A percentile compares a stretch with the other conserved stretches of the same genome.
These are phyloP conservation scores for Aspergillus brasiliensis DNA, from an alignment of 2,329 filamentous ascomycete genomes.

Conservation along the genomic window DNA sequence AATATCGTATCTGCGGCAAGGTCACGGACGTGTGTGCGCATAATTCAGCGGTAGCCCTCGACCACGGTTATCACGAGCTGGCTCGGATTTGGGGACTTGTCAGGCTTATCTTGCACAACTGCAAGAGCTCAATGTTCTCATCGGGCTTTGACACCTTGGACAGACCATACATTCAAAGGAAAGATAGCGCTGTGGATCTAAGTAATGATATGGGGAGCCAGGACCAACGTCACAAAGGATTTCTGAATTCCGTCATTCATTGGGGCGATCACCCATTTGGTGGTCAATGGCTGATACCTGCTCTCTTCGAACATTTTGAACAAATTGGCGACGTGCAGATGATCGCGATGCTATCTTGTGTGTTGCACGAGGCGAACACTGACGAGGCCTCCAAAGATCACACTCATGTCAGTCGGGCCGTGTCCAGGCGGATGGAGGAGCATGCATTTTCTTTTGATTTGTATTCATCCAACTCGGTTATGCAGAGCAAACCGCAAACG, in stretches of 20 bases:
- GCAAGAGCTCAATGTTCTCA: constrained; percentile 69
- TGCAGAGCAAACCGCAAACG: constrained; percentile 46
- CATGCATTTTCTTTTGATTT: constrained; percentile 52
- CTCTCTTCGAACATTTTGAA: constrained; percentile 63
- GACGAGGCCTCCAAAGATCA: constrained; percentile 35
- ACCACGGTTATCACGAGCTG: constrained; percentile 69
- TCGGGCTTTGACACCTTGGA: constrained; percentile 67
- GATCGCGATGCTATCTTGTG: constrained; percentile 66
- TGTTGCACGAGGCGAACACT: constrained; percentile 55
- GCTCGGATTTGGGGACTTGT: constrained; percentile 83
- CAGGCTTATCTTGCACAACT: constrained; percentile 73
- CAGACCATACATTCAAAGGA: constrained; percentile 48
- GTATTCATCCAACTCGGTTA: constrained; percentile 46
- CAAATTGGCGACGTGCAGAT: constrained; percentile 64
- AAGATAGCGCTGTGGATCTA: constrained; percentile 37
- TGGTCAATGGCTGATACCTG: constrained; percentile 57
- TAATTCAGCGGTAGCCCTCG: constrained; percentile 77
- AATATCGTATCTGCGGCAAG: constrained; percentile 83
- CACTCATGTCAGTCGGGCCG: constrained; percentile 14
- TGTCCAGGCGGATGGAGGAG: constrained; percentile 45
- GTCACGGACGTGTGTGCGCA: constrained; percentile 79
- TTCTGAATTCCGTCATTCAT: constrained; percentile 50
- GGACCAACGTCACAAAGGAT: constrained; percentile 38
- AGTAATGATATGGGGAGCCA: constrained; percentile 34
- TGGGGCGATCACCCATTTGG: constrained; percentile 63